Conservation (phyloP, 2,329 filamentous ascomycete species). For the Cordyceps farinosa region DNA sequence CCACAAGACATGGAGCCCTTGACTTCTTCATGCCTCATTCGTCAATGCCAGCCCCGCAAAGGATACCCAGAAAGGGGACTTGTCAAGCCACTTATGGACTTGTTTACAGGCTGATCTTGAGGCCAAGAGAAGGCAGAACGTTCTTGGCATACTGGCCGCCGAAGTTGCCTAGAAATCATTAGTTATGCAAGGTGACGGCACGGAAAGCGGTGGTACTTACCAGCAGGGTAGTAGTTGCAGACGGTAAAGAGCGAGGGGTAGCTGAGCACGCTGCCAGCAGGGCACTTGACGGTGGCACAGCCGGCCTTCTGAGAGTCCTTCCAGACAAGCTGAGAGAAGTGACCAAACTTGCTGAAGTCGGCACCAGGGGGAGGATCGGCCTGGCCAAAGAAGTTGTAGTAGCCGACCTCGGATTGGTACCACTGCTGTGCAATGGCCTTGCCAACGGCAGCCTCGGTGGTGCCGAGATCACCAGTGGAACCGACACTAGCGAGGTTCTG, state of each 20-base stretch:
- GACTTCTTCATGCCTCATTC: constrained; percentile 14
- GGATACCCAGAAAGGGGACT: constrained; percentile 7
- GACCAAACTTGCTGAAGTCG: constrained; percentile 63
- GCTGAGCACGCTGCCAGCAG: constrained; percentile 42
- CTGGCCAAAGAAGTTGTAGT: constrained; percentile 58
- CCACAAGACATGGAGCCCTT: constrained; percentile 1
- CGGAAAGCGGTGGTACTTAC: constrained; percentile 46
- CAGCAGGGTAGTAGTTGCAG: constrained; percentile 79
- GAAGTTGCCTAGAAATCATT: constrained; percentile 45
- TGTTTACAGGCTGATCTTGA: constrained; percentile 26
- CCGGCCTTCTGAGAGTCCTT: constrained; percentile 36
- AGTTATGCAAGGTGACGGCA: constrained; percentile 12
- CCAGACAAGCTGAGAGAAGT: constrained; percentile 45
- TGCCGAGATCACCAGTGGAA: constrained; percentile 35
- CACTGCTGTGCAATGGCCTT: constrained; percentile 75
- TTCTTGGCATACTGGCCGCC: constrained; percentile 49
- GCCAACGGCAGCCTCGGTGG: constrained; percentile 49
- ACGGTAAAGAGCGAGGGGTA: constrained; percentile 71
- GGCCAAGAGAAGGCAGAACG: constrained; percentile 40
- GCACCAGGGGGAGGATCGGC: constrained; percentile 53
- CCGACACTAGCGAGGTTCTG: constrained; percentile 82
- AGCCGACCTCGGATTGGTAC: constrained; percentile 81
- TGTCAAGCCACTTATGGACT: background rate
- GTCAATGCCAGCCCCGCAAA: constrained; percentile 15
- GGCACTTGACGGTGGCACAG: constrained; percentile 69